A percentile compares a stretch with the other conserved stretches of the same genome.
These are phyloP conservation scores for Trypanosoma lewisi DNA, from an alignment of 208 protist genomes.

Conservation along the genomic window DNA sequence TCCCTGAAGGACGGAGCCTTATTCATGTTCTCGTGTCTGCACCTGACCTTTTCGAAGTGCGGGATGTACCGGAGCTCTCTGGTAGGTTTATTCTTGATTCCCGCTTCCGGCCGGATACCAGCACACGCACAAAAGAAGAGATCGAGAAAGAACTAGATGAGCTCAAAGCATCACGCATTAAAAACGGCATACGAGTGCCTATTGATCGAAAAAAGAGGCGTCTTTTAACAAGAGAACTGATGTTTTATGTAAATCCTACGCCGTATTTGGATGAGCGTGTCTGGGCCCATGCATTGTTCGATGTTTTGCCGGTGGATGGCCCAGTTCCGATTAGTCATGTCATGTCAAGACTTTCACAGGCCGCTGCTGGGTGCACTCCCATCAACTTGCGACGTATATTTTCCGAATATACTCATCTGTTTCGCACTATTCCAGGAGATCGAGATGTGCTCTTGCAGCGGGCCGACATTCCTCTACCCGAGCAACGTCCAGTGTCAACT, in stretches of 20 bases:
- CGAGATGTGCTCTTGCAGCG: constrained; percentile 61
- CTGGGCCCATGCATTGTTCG: constrained; percentile 69
- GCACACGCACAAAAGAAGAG: constrained; percentile 26
- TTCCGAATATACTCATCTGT: constrained; percentile 22
- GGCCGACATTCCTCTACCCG: constrained; percentile 50
- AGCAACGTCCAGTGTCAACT: constrained; percentile 26
- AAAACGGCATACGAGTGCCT: constrained; percentile 22
- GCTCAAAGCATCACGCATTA: constrained; percentile 13
- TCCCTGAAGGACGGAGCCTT: constrained; percentile 45
- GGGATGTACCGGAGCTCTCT: constrained; percentile 23
- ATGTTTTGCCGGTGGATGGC: constrained; percentile 50
- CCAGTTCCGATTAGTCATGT: constrained; percentile 21
- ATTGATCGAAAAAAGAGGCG: constrained; percentile 44
- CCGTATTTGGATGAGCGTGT: constrained; percentile 77
- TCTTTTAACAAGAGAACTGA: constrained; percentile 45
- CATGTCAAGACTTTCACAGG: constrained; percentile 21
- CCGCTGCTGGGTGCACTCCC: constrained; percentile 26
- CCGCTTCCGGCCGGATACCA: constrained; percentile 29
- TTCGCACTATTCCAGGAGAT: constrained; percentile 26
- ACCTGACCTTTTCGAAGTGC: constrained; percentile 50
- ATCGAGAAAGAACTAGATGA: constrained; percentile 31
- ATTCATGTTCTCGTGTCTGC: constrained; percentile 76
- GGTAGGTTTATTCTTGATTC: constrained; percentile 49
- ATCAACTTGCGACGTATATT: constrained; percentile 15
- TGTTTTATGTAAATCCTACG: constrained; percentile 50